phyloP scores from a whole-genome alignment of 2,329 filamentous ascomycete genomes.

The Neonectria magnoliae region DNA sequence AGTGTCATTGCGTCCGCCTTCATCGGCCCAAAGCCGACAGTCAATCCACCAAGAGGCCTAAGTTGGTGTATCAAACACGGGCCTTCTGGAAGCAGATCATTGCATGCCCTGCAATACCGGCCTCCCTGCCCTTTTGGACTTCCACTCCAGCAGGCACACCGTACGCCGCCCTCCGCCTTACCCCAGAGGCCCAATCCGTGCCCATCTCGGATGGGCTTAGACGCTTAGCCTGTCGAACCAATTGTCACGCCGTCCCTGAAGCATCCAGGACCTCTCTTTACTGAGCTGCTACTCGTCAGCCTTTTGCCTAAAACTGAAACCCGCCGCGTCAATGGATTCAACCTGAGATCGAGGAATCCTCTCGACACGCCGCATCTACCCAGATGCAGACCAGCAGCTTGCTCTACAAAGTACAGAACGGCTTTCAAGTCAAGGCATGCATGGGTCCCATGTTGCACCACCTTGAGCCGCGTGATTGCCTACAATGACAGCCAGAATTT shows the following conservation, averaged over 20 bases:
- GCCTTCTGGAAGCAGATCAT: constrained; percentile 38
- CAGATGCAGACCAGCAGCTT: constrained; percentile 22
- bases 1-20: constrained; percentile 10
- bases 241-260: constrained; percentile 34
- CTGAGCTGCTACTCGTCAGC: constrained; percentile 29
- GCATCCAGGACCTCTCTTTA: constrained; percentile 19
- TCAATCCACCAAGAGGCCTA: constrained; percentile 17
- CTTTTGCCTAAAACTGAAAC: constrained; percentile 43
- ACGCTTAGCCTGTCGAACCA: constrained; percentile 33
- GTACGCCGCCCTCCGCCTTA: constrained; percentile 37
- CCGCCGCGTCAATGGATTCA: constrained; percentile 30
- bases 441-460: constrained; percentile 21
- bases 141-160: constrained; percentile 12
- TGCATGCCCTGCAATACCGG: constrained; percentile 33
- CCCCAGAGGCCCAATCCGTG: constrained; percentile 40
- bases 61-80: constrained; percentile 26
- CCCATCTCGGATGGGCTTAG: constrained; percentile 28
- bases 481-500: constrained; percentile 23
- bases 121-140: constrained; percentile 30
- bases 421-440: constrained; percentile 8
- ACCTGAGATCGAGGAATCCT: constrained; percentile 33
- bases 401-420: constrained; percentile 6
- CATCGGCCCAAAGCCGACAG: constrained; percentile 6
- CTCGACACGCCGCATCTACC: constrained; percentile 12
- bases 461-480: constrained; percentile 17